Base-by-base conservation (phyloP, 2,329 filamentous ascomycete genomes). In the Shiraia sp. region DNA sequence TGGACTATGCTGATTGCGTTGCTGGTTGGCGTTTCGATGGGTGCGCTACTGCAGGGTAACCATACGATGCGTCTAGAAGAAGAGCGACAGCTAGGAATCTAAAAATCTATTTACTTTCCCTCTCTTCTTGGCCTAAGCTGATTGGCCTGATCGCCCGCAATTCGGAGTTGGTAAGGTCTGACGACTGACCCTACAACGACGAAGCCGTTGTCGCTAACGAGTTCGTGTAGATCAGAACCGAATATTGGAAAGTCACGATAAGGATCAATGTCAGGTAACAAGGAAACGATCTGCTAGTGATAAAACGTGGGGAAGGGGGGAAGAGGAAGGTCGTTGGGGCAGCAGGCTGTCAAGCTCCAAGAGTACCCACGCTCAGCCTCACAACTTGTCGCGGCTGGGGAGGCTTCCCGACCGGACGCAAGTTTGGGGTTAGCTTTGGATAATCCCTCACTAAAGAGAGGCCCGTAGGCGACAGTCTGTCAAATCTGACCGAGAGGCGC, bases 401-500 rank as follows among this genome's bases (percentile, higher is more conserved):
- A n/a, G 36, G n/a, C 19, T 26, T 36, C 45, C 36, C 40, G 36
- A 43, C 30, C 35, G 39, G 30, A 30, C 10, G 24, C 36, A 28
- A 19, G 34, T 45, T 25, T 42, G 35, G 43, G 48, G 25, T 47
- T 51, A 50, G 50, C 44, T 49, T 49, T 40, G 28, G 31, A 29
- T 34, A 23, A 32, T 26, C 36, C 37, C 32, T 15, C 33, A 45
- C 33, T 29, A 42, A 47, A 44, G 8, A 22, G 19, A 22, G 19
- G 19, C 19, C 40, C 27, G 14, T 42, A 45, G 40, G 38, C 49
- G 39, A 46, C 38, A 47, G 38, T 34, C 37, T 42, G 47, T 45
- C 49, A 8, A 22, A 8, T 22, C 49, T 47, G 47, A 50, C 45
- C 37, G 36, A 48, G 42, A 42, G 57, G 51, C 55, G 47, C 42